phyloP scores from a whole-genome alignment of 305 asterid genomes.

The Rubia tinctorum region DNA sequence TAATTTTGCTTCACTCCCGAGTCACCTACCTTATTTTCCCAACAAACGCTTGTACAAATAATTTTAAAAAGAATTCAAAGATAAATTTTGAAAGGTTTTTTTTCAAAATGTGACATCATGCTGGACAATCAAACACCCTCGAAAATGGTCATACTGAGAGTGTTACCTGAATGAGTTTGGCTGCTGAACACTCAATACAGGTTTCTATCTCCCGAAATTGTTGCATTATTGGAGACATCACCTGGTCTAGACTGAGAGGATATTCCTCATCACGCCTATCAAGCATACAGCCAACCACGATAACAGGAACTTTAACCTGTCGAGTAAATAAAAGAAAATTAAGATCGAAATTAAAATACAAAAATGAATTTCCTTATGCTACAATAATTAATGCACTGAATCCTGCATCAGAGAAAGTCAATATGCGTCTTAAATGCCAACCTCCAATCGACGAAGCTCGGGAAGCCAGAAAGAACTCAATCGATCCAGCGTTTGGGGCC shows the following conservation, averaged over 20 bases:
- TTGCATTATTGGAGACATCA: constrained; percentile 99
- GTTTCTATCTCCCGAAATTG: constrained; percentile 99
- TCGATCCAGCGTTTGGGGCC: constrained; percentile 81
- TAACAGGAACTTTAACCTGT: constrained; percentile 93
- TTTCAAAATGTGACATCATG: background rate
- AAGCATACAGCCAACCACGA: constrained; percentile 98
- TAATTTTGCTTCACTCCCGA: background rate
- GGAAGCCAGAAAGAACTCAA: constrained; percentile 97
- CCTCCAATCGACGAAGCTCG: constrained; percentile 91
- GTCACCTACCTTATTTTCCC: background rate
- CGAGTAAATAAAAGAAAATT: constrained; percentile 9
- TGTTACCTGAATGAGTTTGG: constrained; percentile 73
- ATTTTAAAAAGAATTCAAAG: background rate
- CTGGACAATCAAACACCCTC: background rate
- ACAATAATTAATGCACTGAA: background rate
- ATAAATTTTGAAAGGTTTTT: background rate
- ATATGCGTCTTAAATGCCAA: constrained; percentile 25
- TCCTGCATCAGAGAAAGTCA: background rate
- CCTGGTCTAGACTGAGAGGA: constrained; percentile 84
- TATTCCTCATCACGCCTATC: constrained; percentile 83
- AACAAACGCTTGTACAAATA: background rate
- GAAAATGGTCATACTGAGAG: constrained; percentile 14
- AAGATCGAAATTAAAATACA: background rate
- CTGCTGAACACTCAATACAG: constrained; percentile 96
- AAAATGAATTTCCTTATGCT: background rate